phyloP scores from a whole-genome alignment of 2,329 filamentous ascomycete genomes.

The Onygenales sp. region DNA sequence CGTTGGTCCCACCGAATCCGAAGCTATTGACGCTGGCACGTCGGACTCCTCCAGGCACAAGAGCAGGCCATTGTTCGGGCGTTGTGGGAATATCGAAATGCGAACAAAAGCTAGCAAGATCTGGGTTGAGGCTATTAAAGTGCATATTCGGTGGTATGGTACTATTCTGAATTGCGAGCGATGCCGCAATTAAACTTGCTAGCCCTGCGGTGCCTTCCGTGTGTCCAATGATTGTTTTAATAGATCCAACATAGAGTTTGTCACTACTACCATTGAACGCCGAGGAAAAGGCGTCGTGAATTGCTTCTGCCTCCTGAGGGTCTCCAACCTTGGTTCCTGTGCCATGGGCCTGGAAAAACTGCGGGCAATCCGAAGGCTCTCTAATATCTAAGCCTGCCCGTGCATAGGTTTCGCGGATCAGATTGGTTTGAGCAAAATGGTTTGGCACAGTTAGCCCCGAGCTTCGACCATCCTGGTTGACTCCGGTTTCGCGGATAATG shows the following conservation, averaged over 20 bases:
- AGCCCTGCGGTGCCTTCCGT: constrained; percentile 18
- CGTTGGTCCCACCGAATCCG: constrained; percentile 11
- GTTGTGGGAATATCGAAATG: constrained; percentile 11
- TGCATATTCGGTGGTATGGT: constrained; percentile 20
- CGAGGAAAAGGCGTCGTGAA: constrained; percentile 13
- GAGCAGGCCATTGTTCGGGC: constrained; percentile 12
- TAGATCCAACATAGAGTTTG: constrained; percentile 15
- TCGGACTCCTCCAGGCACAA: not conserved
- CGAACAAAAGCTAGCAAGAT: constrained; percentile 12
- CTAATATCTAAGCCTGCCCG: constrained; percentile 22
- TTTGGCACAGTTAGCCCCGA: constrained; percentile 17
- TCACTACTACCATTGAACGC: constrained; percentile 1
- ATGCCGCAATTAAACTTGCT: constrained; percentile 18
- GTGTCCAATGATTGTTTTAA: constrained; percentile 23
- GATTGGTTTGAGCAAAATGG: constrained; percentile 20
- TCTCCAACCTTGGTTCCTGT: constrained; percentile 28
- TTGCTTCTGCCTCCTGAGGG: constrained; percentile 16
- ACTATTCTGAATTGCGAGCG: constrained; percentile 18
- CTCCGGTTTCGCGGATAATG: constrained; percentile 19
- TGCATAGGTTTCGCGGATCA: constrained; percentile 21
- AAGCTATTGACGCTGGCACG: constrained; percentile 18
- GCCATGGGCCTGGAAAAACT: constrained; percentile 33
- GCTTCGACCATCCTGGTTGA: constrained; percentile 23
- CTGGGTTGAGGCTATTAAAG: constrained; percentile 15
- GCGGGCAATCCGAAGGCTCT: constrained; percentile 12